Percentiles rank a stretch among this genome's conserved stretches.
phyloP scores from a whole-genome alignment of 2,329 filamentous ascomycete species.

The Arthrobotrys conoides region DNA sequence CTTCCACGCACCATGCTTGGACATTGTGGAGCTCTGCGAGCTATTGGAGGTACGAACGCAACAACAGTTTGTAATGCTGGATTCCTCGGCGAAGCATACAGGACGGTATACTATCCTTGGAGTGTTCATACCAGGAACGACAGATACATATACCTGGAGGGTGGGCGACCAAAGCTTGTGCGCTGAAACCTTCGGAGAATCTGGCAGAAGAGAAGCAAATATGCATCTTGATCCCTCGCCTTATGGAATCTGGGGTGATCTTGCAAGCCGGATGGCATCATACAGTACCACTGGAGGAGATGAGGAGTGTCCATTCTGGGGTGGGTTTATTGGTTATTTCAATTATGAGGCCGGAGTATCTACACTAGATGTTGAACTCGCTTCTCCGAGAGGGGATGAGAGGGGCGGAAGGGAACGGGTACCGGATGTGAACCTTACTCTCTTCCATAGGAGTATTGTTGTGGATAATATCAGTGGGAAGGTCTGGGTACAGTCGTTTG shows the following conservation, averaged over 20 bases:
- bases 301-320: constrained; percentile 76
- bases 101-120: constrained; percentile 81
- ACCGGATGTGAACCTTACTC: constrained; percentile 82
- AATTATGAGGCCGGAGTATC: constrained; percentile 86
- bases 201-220: constrained; percentile 41
- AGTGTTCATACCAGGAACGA: constrained; percentile 73
- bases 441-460: constrained; percentile 82
- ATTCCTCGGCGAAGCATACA: constrained; percentile 66
- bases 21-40: constrained; percentile 62
- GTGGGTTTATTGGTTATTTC: constrained; percentile 86
- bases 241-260: constrained; percentile 66
- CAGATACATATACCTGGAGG: constrained; percentile 74
- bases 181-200: constrained; percentile 9
- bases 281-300: constrained; percentile 66
- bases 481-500: constrained; percentile 79
- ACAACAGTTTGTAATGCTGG: constrained; percentile 63
- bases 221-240: neutral
- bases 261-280: constrained; percentile 67
- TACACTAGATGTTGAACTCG: constrained; percentile 71
- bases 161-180: constrained; percentile 67
- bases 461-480: constrained; percentile 78
- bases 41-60: constrained; percentile 61
- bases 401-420: constrained; percentile 67
- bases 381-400: constrained; percentile 61
- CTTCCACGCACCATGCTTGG: constrained; percentile 55